Conservation (phyloP, 306 rosid genomes). For the Heteromeles arbutifolia region DNA sequence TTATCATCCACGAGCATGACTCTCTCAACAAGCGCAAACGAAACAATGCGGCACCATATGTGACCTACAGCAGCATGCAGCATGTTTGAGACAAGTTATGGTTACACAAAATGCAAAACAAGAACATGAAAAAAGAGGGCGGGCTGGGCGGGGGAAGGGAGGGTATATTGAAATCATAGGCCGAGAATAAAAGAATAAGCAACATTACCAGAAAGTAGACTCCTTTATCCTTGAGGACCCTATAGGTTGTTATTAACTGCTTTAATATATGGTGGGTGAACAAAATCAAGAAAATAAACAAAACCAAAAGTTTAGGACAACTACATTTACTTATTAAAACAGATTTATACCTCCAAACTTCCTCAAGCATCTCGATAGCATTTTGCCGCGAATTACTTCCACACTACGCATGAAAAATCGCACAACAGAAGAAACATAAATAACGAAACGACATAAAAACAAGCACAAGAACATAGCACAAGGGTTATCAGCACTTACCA, state of each 20-base stretch:
- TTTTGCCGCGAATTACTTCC: conserved; percentile 61
- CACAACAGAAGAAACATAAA: not conserved
- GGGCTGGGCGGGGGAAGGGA: not conserved
- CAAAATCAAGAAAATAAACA: conserved; percentile 59
- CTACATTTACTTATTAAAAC: conserved; percentile 15
- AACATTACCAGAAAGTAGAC: conserved; percentile 72
- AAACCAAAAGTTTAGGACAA: conserved; percentile 15
- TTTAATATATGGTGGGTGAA: conserved; percentile 78
- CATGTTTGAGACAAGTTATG: conserved; percentile 19
- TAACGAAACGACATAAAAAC: not conserved
- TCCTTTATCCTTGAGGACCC: conserved; percentile 92
- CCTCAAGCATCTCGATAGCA: conserved; percentile 74
- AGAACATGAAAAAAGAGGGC: not conserved
- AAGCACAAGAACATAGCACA: conserved; percentile 26
- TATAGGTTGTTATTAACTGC: conserved; percentile 91
- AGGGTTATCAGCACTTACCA: conserved; percentile 34
- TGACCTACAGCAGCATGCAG: conserved; percentile 39
- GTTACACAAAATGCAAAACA: not conserved
- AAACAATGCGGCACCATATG: conserved; percentile 76
- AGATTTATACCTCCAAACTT: conserved; percentile 75
- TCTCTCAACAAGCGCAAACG: conserved; percentile 56
- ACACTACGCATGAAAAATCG: conserved; percentile 44
- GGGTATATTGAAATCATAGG: not conserved
- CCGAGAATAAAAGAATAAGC: not conserved
- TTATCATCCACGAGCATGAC: conserved; percentile 55